Base-by-base conservation (phyloP, 2,329 filamentous ascomycete genomes). In the Pseudogymnoascus sp. region DNA sequence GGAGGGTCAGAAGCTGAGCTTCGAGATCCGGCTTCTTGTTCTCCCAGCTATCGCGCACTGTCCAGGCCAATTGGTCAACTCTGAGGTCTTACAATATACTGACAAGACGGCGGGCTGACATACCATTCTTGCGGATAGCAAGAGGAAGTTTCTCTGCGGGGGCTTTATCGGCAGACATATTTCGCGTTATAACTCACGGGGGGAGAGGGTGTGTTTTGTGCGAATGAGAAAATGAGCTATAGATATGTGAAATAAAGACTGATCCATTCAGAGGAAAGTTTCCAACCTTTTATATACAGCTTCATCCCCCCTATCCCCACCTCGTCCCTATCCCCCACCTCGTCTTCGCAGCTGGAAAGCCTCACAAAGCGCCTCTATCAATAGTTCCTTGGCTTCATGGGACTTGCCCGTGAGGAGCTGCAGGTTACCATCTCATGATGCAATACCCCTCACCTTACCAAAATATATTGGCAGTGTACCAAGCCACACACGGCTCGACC, bases 1-100 rank as follows among this genome's bases (percentile, higher is more conserved):
- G 74, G 41, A 76, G 47, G 0, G 74, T 72, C 0, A 78, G 78
- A 39, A 83, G 66, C 60, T 76, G 68, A 59, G 74, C 69, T 68
- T 81, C 79, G 12, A 76, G 64, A 2, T 74, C 76, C 0, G 64
- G 68, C 66, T 78, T 81, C 61, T 77, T 80, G 60, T 68, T 73
- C 16, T 82, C 79, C 75, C 75, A 83, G 14, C 76, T 74, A 66
- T 83, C 81, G 5, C 81, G 79, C 64, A 83, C 79, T 83, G 41
- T 8, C 12, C 14, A 16, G 16, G 22, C 65, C 39, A 68, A 67
- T 43, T 33, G 37, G 41, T 41, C 37, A 58, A 28, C 47, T 39
- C 1, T 8, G 18, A 58, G 18, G 57, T 35, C 2, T 16, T 12
- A 14, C 8, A n/a, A 16, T 38, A 60, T 28, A 22, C 36, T n/a